Conservation (phyloP, 441 rosid genomes). For the Sinapis alba region DNA sequence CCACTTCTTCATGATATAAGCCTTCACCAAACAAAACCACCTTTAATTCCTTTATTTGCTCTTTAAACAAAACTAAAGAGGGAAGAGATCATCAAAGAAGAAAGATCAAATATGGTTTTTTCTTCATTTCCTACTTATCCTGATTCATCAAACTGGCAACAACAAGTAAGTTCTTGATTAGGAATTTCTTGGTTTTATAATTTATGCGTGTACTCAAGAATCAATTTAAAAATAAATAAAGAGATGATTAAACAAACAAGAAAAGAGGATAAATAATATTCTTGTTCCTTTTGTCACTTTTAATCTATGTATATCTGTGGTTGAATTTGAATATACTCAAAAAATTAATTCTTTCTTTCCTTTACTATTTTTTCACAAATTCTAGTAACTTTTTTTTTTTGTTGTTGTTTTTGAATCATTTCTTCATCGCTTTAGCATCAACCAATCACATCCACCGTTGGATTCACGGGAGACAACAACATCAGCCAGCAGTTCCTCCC, state of each 20-base stretch:
- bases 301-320: constrained; percentile 42
- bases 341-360: constrained; percentile 32
- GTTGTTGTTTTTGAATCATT: constrained; percentile 28
- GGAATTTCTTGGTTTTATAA: constrained; percentile 21
- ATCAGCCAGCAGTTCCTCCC: constrained; percentile 34
- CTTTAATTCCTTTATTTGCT: constrained; percentile 42
- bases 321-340: constrained; percentile 51
- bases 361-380: constrained; percentile 26
- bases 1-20: constrained; percentile 51
- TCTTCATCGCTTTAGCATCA: constrained; percentile 39
- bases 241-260: constrained; percentile 31
- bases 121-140: constrained; percentile 59
- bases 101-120: constrained; percentile 56
- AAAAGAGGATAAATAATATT: constrained; percentile 41
- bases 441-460: constrained; percentile 43
- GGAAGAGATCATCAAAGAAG: constrained; percentile 36
- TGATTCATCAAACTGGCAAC: constrained; percentile 73
- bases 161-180: constrained; percentile 48
- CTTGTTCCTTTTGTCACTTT: constrained; percentile 40
- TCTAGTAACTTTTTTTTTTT: constrained; percentile 16
- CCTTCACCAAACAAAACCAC: constrained; percentile 37
- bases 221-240: constrained; percentile 3
- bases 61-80: constrained; percentile 34
- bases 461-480: constrained; percentile 44
- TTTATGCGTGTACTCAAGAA: constrained; percentile 32